These are phyloP conservation scores for Arabidopsis hybrid DNA, from an alignment of 441 rosid species.

Conservation along the genomic window DNA sequence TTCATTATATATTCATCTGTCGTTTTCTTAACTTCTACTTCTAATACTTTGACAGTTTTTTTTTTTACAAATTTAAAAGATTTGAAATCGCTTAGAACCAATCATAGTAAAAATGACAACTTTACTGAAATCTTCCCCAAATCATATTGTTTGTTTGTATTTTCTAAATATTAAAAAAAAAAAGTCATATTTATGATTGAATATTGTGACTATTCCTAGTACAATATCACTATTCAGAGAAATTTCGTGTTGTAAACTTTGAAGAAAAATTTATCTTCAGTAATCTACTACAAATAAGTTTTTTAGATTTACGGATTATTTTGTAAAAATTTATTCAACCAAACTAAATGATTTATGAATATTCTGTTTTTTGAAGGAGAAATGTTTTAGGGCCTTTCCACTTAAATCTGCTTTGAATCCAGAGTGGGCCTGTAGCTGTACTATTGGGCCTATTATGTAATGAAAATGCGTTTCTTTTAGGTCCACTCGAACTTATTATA, in stretches of 20 bases:
- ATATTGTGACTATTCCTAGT: background rate
- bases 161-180: background rate
- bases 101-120: constrained; percentile 27
- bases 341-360: no score
- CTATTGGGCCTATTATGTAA: background rate
- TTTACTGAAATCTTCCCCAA: constrained; percentile 15
- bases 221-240: background rate
- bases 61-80: background rate
- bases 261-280: background rate
- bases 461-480: background rate
- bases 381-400: no score
- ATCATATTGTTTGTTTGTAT: background rate
- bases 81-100: constrained; percentile 1
- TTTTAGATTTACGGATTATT: no score
- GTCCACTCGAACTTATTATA: background rate
- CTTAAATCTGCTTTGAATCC: no score
- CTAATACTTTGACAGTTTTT: constrained; percentile 11
- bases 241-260: background rate
- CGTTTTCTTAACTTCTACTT: constrained; percentile 35
- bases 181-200: background rate
- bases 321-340: no score
- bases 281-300: background rate
- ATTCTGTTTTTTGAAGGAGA: no score
- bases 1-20: constrained; percentile 12
- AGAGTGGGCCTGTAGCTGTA: constrained; percentile 2